Conservation (phyloP, 2,329 filamentous ascomycete species). For the Penicillium sp. region DNA sequence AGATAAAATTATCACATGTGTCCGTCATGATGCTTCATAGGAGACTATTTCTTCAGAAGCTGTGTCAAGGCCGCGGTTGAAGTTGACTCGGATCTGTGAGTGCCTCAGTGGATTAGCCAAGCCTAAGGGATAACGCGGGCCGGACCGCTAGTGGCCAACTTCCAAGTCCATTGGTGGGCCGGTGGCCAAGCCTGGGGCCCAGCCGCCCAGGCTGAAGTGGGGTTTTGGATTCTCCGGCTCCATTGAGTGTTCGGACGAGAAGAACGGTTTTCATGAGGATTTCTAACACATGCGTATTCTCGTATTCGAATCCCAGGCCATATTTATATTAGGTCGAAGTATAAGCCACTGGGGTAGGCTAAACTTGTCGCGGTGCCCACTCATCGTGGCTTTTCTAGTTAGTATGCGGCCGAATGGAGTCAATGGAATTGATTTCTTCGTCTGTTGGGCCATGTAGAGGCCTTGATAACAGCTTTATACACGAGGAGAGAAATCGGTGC, state of each 20-base stretch:
- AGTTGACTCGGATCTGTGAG: constrained; percentile 10
- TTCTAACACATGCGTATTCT: constrained; percentile 10
- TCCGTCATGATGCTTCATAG: constrained; percentile 4
- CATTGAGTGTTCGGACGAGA: constrained; percentile 2
- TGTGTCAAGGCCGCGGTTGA: constrained; percentile 16
- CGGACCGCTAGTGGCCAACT: too few relatives aligned
- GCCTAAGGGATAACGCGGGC: too few relatives aligned
- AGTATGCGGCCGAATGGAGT: neutral
- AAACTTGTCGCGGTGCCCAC: neutral
- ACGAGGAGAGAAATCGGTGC: neutral
- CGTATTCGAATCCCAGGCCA: constrained; percentile 6
- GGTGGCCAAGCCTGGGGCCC: constrained; percentile 17
- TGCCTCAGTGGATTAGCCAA: constrained; percentile 5
- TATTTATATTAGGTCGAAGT: neutral
- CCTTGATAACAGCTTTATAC: neutral
- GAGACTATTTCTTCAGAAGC: constrained; percentile 4
- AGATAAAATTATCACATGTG: constrained; percentile 15
- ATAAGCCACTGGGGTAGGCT: constrained; percentile 1
- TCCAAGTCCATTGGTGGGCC: neutral
- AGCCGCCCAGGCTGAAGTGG: constrained; percentile 11
- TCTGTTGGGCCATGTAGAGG: neutral
- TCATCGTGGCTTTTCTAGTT: neutral
- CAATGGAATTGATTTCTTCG: constrained; percentile 1
- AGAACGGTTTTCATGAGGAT: neutral
- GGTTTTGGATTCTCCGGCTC: constrained; percentile 7